Evolutionary conservation across 345 rosid species (phyloP), one percentile per base, ranked within the genome.

Genomic region (Nephelium lappaceum): DNA sequence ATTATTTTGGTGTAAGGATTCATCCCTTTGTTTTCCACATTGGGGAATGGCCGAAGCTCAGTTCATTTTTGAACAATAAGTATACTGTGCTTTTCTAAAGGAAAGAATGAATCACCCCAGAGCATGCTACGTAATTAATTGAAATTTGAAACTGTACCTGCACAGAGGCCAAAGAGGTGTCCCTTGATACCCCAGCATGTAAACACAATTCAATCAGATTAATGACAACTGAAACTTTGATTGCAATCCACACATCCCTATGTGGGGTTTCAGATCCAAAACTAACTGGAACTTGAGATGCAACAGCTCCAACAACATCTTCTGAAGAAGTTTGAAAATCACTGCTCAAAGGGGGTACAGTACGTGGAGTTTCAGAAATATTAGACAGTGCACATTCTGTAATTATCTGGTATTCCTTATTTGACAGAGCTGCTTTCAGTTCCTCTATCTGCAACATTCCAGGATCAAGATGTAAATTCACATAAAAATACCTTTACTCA

Each of bases 321-420:
- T 69, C 78, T 71, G 92, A 84, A 68, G 91, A 85, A 78, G 85
- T 67, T 71, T 57, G 84, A 82, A 81, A 74, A 77, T 79, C 84
- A 79, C 74, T 84, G 57, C 60, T 85, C 87, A 95, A 74, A 31
- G 87, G 85, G 6, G 99, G 97, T 72, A 87, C 88, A 55, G 78
- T 45, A 84, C 80, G 86, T 36, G 98, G 95, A 23, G 82, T 86
- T 88, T 95, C 99, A 75, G 95, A 90, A 76, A 95, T 82, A 85
- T 95, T 95, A 81, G 97, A 87, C 73, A 83, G 80, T 55, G 96
- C 95, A 87, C 99, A 93, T 83, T 95, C 98, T 18, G 94, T 84
- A 79, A 95, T 87, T 83, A 95, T 92, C 86, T 87, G 96, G 90
- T 95, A 95, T 67, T 95, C 98, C 85, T 61, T 91, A 77, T 90